Base-by-base conservation (phyloP, 306 rosid species). In the Begonia peltatifolia region DNA sequence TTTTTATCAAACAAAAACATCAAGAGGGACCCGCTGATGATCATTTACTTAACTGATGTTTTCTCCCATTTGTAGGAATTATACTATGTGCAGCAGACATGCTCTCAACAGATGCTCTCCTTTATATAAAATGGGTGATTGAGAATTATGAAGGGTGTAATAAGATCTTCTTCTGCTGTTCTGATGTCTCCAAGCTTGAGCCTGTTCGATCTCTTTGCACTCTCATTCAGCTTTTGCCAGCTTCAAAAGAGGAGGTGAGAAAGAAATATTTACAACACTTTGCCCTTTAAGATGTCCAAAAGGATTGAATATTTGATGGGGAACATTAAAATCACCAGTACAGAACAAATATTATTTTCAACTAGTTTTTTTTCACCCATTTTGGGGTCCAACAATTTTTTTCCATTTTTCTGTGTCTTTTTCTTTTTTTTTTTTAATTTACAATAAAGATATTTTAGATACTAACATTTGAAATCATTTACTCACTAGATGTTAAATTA, bases 161-260 rank as follows among this genome's bases (percentile, higher is more conserved):
- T 44, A 88, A 79, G 71, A 66, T 88, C 14, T 82, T 84, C 81
- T 88, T 84, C 65, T 84, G 97, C 66, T 88, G 95, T 70, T 67
- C 84, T 63, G 95, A 88, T 64, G 65, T 56, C 56, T 74, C 95
- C 9, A 84, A 76, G 63, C 89, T 88, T 61, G 81, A 77, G 52
- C 80, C 70, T 51, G 64, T 88, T 43, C 74, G 61, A 61, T 42
- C 77, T 46, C 62, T 79, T 47, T 88, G 95, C 75, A 74, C 81
- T 52, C 59, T 75, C 12, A 20, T 84, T 23, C 76, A 65, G 0
- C 93, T 88, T 57, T 64, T 67, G 9, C 76, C 89, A 9, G 88
- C 95, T 66, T 73, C 95, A n/a, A 64, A 16, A 55, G 38, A 62
- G 47, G 87, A 88, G 94, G 96, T 82, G 10, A 48, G 30, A 4